phyloP scores from a whole-genome alignment of 192 early-diverging fungal species.

The Linnemannia schmuckeri region DNA sequence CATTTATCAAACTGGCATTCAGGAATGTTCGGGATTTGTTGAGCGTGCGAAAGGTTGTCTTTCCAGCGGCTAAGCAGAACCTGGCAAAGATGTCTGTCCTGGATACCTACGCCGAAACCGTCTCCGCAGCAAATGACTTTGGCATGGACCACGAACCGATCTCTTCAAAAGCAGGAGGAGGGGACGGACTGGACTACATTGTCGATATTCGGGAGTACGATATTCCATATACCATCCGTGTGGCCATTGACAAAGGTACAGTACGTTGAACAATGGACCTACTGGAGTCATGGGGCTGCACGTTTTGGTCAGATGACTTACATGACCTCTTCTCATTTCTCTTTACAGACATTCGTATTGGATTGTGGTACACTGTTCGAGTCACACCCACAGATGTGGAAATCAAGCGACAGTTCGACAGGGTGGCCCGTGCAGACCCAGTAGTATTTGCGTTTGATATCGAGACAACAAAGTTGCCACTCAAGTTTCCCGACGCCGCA shows the following conservation, averaged over 20 bases:
- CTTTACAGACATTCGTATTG: conserved; percentile 88
- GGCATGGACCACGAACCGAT: conserved; percentile 31
- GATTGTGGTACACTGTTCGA: conserved; percentile 91
- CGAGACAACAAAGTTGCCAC: conserved; percentile 96
- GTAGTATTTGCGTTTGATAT: conserved; percentile 98
- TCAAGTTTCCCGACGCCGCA: conserved; percentile 95
- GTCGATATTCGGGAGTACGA: conserved; percentile 97
- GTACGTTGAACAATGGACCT: not conserved
- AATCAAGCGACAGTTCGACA: conserved; percentile 77
- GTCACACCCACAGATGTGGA: conserved; percentile 66
- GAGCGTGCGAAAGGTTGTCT: conserved; percentile 77
- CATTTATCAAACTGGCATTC: conserved; percentile 85
- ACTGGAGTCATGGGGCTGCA: not conserved
- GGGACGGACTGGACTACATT: conserved; percentile 77
- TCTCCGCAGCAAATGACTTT: conserved; percentile 61
- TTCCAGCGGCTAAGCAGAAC: conserved; percentile 80
- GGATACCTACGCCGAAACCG: conserved; percentile 80
- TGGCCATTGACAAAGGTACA: conserved; percentile 90
- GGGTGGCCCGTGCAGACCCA: conserved; percentile 94
- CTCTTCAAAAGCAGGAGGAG: conserved; percentile 52
- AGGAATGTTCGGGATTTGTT: conserved; percentile 87
- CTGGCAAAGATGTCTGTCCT: conserved; percentile 69
- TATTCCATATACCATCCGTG: conserved; percentile 95
- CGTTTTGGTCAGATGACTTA: not conserved
- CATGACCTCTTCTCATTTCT: not conserved